phyloP scores from a whole-genome alignment of 768 basidiomycete genomes.

The Boletus bicolor region DNA sequence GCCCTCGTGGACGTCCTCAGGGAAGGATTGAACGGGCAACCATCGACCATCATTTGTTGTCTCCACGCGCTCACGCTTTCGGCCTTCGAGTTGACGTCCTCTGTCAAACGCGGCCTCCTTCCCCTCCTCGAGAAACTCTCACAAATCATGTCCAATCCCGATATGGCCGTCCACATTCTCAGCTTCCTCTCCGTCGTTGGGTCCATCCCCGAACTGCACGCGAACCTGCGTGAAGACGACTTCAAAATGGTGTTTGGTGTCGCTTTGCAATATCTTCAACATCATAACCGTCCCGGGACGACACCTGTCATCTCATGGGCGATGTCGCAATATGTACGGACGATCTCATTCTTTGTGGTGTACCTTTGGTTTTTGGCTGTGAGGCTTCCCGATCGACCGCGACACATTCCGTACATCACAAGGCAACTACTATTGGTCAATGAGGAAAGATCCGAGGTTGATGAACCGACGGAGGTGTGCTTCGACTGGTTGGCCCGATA shows the following conservation, averaged over 20 bases:
- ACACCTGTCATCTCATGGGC: conserved; percentile 74
- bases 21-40: conserved; percentile 63
- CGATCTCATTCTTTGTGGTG: conserved; percentile 85
- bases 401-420: conserved; percentile 82
- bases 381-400: conserved; percentile 74
- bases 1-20: conserved; percentile 72
- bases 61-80: conserved; percentile 85
- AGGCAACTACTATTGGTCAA: conserved; percentile 84
- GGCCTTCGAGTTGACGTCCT: conserved; percentile 81
- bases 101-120: conserved; percentile 76
- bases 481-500: conserved; percentile 97
- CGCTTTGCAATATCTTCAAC: conserved; percentile 88
- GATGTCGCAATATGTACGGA: conserved; percentile 85
- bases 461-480: conserved; percentile 92
- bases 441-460: conserved; percentile 66
- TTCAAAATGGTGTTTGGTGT: conserved; percentile 95
- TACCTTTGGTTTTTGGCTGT: conserved; percentile 94
- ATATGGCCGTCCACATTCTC: conserved; percentile 94
- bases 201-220: conserved; percentile 72
- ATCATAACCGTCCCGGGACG: conserved; percentile 70
- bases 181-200: conserved; percentile 87
- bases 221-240: conserved; percentile 87
- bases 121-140: conserved; percentile 83
- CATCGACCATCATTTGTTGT: conserved; percentile 81
- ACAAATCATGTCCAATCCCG: conserved; percentile 91